A percentile compares a stretch with the other conserved stretches of the same genome.
phyloP scores from a whole-genome alignment of 2,329 filamentous ascomycete species.

The Colletotrichum costaricense region DNA sequence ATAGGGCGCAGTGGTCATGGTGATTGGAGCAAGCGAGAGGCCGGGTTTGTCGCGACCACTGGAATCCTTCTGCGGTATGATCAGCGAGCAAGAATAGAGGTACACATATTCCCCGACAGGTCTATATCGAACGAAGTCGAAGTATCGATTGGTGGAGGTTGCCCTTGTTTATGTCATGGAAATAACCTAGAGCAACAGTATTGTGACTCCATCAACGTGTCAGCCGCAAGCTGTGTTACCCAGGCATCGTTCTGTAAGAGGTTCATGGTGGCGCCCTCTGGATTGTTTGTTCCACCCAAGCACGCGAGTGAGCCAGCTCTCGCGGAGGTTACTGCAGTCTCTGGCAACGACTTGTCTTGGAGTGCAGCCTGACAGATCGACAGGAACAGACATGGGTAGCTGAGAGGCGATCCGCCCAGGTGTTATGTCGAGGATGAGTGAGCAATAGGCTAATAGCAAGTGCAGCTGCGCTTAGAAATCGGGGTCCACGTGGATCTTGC shows the following conservation, averaged over 20 bases:
- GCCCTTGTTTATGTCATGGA: background rate
- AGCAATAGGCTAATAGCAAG: background rate
- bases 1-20: background rate
- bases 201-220: background rate
- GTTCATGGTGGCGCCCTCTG: background rate
- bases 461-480: conserved; percentile 11
- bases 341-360: background rate
- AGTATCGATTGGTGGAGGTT: background rate
- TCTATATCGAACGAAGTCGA: background rate
- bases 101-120: background rate
- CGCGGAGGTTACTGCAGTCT: background rate
- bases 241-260: background rate
- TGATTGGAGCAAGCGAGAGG: background rate
- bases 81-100: background rate
- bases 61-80: background rate
- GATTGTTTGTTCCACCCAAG: background rate
- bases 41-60: background rate
- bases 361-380: conserved; percentile 11
- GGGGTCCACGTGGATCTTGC: conserved; percentile 1
- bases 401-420: background rate
- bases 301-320: background rate
- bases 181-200: background rate
- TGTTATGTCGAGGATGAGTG: background rate
- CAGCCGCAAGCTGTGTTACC: background rate
- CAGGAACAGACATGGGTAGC: conserved; percentile 16